Evolutionary conservation across 441 rosid species (phyloP).

Genomic region (Francoa sonchifolia): DNA sequence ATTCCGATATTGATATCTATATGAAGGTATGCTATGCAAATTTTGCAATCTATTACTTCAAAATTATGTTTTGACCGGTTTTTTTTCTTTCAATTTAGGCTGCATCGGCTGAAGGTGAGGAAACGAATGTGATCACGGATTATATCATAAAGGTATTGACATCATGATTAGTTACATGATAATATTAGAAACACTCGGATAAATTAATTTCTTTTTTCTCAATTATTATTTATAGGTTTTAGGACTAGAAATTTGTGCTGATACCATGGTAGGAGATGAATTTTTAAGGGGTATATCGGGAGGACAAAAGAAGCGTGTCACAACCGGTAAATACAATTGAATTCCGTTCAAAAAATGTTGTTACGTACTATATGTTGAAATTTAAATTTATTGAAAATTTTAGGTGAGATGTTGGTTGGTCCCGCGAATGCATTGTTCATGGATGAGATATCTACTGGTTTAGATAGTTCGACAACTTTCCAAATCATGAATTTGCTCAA

Average conservation of each 20-base stretch:
- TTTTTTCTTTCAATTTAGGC: conserved; percentile 28
- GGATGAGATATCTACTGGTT: conserved; percentile 91
- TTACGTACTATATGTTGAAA: neutral
- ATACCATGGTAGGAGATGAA: too few relatives aligned
- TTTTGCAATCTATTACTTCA: neutral
- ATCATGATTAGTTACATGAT: neutral
- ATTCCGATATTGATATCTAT: conserved; percentile 44
- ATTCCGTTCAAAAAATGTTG: too few relatives aligned
- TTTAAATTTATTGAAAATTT: neutral
- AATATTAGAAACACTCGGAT: neutral
- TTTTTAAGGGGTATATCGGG: too few relatives aligned
- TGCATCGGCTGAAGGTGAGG: conserved; percentile 42
- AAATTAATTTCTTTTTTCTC: too few relatives aligned
- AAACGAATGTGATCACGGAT: conserved; percentile 54
- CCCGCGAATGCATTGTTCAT: conserved; percentile 64
- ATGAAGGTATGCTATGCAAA: conserved; percentile 39
- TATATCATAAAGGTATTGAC: conserved; percentile 44
- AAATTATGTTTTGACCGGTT: neutral
- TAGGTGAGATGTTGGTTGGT: conserved; percentile 83
- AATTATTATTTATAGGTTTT: too few relatives aligned
- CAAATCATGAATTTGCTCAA: conserved; percentile 66
- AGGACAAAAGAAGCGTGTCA: neutral
- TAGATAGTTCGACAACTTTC: conserved; percentile 82
- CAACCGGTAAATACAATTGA: neutral
- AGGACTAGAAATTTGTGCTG: too few relatives aligned